Conservation (phyloP, 306 rosid genomes). For the Quercus parvula region DNA sequence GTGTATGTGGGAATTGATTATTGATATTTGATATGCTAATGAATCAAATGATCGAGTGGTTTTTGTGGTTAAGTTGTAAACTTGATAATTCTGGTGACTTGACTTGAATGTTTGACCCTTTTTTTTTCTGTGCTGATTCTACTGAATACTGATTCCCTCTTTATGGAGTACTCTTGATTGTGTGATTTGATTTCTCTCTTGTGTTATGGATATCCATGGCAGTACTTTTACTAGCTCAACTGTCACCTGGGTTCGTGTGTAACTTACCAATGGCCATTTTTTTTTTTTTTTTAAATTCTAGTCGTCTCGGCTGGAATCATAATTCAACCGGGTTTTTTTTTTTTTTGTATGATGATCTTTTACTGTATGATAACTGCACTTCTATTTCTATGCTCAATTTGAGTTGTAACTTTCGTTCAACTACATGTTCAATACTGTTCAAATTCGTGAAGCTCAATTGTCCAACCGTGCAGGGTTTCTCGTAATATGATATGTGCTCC, state of each 20-base stretch:
- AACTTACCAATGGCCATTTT: background rate
- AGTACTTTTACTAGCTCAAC: too few species aligned
- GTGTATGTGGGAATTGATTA: background rate
- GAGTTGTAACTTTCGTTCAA: background rate
- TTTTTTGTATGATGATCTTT: background rate
- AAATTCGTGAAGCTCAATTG: constrained; percentile 1
- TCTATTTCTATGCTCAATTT: background rate
- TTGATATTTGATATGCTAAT: background rate
- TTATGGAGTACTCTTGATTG: background rate
- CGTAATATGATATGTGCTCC: too few species aligned
- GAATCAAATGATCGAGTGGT: too few species aligned
- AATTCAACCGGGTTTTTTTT: too few species aligned
- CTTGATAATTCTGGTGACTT: background rate
- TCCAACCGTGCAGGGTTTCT: background rate
- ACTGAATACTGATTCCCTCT: background rate
- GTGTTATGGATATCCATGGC: background rate
- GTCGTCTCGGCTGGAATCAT: too few species aligned
- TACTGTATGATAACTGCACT: background rate
- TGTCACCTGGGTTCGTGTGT: too few species aligned
- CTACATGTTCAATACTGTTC: background rate
- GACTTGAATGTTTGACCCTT: background rate
- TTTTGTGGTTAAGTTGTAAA: too few species aligned
- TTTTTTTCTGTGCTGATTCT: background rate
- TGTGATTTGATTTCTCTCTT: background rate
- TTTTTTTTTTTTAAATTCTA: too few species aligned